Base-by-base conservation (phyloP, 2,329 filamentous ascomycete species). In the Arthroderma uncinatum region DNA sequence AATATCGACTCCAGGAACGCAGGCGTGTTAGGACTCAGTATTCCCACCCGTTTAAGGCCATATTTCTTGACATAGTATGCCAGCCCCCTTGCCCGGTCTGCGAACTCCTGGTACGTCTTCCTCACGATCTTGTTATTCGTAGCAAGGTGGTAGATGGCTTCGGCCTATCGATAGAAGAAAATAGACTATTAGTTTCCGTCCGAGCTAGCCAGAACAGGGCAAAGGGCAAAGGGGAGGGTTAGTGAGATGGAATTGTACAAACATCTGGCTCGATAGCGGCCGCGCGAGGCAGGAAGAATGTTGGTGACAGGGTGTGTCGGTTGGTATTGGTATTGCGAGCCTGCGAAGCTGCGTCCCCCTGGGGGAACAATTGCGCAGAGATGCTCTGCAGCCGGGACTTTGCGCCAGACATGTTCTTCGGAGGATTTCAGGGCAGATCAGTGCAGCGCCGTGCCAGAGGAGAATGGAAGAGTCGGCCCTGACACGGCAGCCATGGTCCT, bases 1-100 rank as follows among this genome's bases (percentile, higher is more conserved):
- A 89, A 98, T 60, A 95, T 88, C 5, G 84, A 82, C 73, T 97
- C 92, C 28, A 98, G 77, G 65, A 97, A 97, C 0, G 91, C 91
- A 0, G 93, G 93, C 0, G 93, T 98, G 69, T 98, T 98, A 2
- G 93, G 88, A 7, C 84, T 85, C 9, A 98, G 77, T 52, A 98
- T 85, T 5, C 93, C 93, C 4, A 97, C 86, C 59, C 87, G 80
- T 65, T 82, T 85, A 66, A 82, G 83, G 3, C 81, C 79, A 67
- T 87, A 82, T 70, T 87, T 88, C 64, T 81, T 81, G 57, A 98
- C 70, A 69, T 86, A 97, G 73, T 95, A 97, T 12, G 90, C 91
- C 16, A 98, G 76, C 0, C 92, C 93, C 42, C 88, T 77, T 2
- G 91, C 88, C 44, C 93, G 87, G 67, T 95, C 88, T 14, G 93